These are phyloP conservation scores for Umbelopsis sp. DNA, from an alignment of 371 early-diverging fungal species.

Conservation along the genomic window DNA sequence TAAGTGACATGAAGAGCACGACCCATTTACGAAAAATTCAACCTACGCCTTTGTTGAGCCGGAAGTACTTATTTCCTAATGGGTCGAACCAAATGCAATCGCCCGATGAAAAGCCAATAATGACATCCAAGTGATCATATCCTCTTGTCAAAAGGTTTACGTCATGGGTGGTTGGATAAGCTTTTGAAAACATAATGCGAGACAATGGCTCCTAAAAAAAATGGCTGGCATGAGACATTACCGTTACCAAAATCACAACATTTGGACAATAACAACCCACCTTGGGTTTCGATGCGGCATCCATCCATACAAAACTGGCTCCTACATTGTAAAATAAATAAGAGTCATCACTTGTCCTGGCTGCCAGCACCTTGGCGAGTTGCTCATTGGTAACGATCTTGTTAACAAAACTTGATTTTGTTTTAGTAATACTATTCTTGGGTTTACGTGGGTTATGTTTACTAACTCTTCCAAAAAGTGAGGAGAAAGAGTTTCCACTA, in stretches of 20 bases:
- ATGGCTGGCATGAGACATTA: neutral
- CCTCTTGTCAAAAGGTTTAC: slow-evolving; percentile 80
- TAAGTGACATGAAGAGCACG: neutral
- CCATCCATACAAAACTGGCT: slow-evolving; percentile 72
- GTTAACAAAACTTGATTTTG: slow-evolving; percentile 77
- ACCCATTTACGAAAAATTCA: neutral
- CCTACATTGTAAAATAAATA: slow-evolving; percentile 83
- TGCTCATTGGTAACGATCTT: slow-evolving; percentile 81
- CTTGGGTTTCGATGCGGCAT: slow-evolving; percentile 60
- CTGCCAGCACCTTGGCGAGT: slow-evolving; percentile 71
- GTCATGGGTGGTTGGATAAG: slow-evolving; percentile 88
- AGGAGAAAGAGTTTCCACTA: slow-evolving; percentile 37
- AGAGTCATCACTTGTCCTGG: slow-evolving; percentile 60
- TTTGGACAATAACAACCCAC: slow-evolving; percentile 27
- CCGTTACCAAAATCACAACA: too few relatives aligned
- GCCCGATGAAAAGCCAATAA: slow-evolving; percentile 86
- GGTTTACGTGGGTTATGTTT: slow-evolving; percentile 48
- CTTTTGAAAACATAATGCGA: slow-evolving; percentile 64
- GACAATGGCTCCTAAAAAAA: slow-evolving; percentile 6
- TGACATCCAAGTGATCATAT: slow-evolving; percentile 71
- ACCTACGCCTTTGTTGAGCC: slow-evolving; percentile 47
- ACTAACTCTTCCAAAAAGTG: slow-evolving; percentile 30
- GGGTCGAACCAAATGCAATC: slow-evolving; percentile 85
- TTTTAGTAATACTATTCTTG: slow-evolving; percentile 65
- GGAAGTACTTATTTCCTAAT: slow-evolving; percentile 66